Base-by-base conservation (phyloP, 257 asterid species). In the Ilex aquifolium region DNA sequence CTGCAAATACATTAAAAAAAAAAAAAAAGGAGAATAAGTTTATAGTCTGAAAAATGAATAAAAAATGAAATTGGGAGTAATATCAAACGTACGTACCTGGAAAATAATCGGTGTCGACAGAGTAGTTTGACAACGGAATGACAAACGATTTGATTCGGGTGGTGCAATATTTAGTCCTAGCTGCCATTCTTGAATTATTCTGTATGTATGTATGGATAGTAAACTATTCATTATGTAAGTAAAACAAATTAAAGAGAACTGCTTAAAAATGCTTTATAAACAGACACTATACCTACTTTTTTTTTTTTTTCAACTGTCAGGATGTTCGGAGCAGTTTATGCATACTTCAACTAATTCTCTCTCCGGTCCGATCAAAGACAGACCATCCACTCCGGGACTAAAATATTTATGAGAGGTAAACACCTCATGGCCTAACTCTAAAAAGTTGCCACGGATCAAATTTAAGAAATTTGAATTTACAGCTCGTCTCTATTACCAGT, bases 181-280 rank as follows among this genome's bases (percentile, higher is more conserved):
- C 61, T 54, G 99, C 97, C 99, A 92, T 92, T 77, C 83, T 89
- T 31, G 99, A 78, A 65, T 85, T 85, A 55, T 82, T 89, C 97
- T 92, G 93, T 60, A 64, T 5, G 60, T 64, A 52, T 21, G 1
- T 21, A 21, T 21, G 27, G 0, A 21, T 21, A 21, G 27, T 21
- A 21, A 21, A 1, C 27, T 36, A 36, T 4, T 36, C 8, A 36
- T 36, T 36, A 7, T 36, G 5, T 7, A 36, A 68, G 30, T 16
- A 14, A 49, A 3, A 50, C 17, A 53, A 27, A 14, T 63, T 2
- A 32, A 44, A 57, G 50, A 42, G 10, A 59, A 59, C 4, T 16
- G 6, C 32, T 3, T 4, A 3, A 27, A 69, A n/a, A 12, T 21
- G 4, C 0, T 36, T 17, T 0, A 7, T 10, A 5, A 52, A 56